Evolutionary conservation across 495 filamentous ascomycete species (phyloP).

Genomic region (Bacidia gigantensis): DNA sequence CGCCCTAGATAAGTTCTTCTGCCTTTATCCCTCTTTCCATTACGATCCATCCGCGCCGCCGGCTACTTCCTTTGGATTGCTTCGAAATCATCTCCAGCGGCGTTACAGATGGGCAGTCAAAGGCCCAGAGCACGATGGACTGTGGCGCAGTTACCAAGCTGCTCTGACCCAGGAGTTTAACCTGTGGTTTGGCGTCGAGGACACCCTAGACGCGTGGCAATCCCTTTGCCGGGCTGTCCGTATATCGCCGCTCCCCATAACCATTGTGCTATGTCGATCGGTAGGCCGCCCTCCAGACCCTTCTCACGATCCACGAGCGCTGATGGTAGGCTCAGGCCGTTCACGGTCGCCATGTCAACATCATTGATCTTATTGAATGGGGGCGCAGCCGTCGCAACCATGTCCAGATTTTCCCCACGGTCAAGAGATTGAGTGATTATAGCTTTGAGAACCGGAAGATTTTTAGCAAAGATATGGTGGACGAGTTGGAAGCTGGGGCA

Average conservation of each 20-base stretch:
- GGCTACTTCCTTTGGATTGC: conserved; percentile 3
- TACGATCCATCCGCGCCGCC: conserved; percentile 6
- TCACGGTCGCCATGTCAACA: conserved; percentile 13
- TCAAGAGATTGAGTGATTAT: conserved; percentile 14
- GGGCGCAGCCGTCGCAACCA: conserved; percentile 5
- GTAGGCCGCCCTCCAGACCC: conserved; percentile 5
- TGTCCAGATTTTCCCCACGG: conserved; percentile 11
- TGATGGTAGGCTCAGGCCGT: conserved; percentile 2
- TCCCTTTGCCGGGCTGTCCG: conserved; percentile 19
- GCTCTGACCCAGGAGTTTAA: conserved; percentile 15
- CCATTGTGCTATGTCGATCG: conserved; percentile 13
- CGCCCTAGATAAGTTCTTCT: conserved; percentile 6
- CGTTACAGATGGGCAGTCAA: not conserved
- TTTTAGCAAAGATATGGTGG: conserved; percentile 8
- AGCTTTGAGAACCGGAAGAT: conserved; percentile 11
- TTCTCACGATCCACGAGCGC: conserved; percentile 5
- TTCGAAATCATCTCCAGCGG: conserved; percentile 1
- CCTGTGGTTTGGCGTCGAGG: conserved; percentile 20
- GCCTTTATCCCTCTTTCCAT: not conserved
- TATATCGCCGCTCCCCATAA: conserved; percentile 15
- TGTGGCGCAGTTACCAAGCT: conserved; percentile 15
- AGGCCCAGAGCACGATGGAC: conserved; percentile 4
- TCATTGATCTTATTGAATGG: conserved; percentile 19
- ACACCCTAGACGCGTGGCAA: conserved; percentile 19
- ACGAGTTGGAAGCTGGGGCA: conserved; percentile 9